phyloP scores from a whole-genome alignment of 257 asterid species.

The Jacaranda mimosifolia region DNA sequence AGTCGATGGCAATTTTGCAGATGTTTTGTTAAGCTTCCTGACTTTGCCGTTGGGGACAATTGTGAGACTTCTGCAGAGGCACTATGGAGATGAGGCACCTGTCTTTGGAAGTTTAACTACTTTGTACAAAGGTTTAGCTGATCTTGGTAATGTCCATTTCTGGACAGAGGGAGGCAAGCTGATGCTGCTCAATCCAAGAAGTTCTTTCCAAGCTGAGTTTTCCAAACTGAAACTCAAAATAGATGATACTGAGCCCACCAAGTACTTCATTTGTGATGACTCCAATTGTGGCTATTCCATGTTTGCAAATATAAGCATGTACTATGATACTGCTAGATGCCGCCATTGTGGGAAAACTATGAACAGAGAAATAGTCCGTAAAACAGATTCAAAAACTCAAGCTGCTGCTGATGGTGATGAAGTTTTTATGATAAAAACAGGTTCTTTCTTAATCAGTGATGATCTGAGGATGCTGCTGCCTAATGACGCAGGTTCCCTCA shows the following conservation, averaged over 20 bases:
- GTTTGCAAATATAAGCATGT: not conserved
- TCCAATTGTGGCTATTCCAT: not conserved
- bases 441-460: conserved; percentile 28
- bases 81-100: conserved; percentile 18
- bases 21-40: conserved; percentile 36
- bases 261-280: not conserved
- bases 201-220: not conserved
- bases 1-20: conserved; percentile 18
- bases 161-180: conserved; percentile 16
- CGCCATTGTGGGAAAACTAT: not conserved
- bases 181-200: conserved; percentile 29
- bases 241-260: conserved; percentile 7
- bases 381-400: not conserved
- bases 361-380: too few species aligned
- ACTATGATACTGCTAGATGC: not conserved
- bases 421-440: conserved; percentile 2
- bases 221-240: conserved; percentile 21
- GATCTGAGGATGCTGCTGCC: conserved; percentile 29
- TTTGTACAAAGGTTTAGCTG: not conserved
- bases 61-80: conserved; percentile 3
- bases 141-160: not conserved
- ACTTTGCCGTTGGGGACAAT: conserved; percentile 33
- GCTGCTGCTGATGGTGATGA: not conserved
- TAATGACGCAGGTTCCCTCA: not conserved
- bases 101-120: conserved; percentile 27